Percentiles rank a stretch among this genome's conserved stretches.
These are phyloP conservation scores for Trametopsis cervina DNA, from an alignment of 768 basidiomycete species.

Conservation along the genomic window DNA sequence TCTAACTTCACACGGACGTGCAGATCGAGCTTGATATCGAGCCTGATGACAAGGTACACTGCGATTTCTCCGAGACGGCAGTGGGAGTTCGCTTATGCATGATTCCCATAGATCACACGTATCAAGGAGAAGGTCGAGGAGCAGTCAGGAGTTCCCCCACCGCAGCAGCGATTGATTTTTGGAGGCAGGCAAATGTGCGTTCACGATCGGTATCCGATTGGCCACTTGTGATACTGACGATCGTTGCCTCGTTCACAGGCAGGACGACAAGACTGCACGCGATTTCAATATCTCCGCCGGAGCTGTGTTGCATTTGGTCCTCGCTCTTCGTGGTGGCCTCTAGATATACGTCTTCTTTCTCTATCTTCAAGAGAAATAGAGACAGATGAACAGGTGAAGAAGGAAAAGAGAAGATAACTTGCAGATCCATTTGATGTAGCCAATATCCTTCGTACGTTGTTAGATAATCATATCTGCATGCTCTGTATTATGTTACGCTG, in stretches of 20 bases:
- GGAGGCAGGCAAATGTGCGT: slow-evolving; percentile 88
- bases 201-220: slow-evolving; percentile 1
- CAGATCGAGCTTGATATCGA: slow-evolving; percentile 96
- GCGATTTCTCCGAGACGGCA: not conserved
- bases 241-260: slow-evolving; percentile 39
- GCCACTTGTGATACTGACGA: not conserved
- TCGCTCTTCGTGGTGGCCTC: slow-evolving; percentile 88
- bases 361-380: slow-evolving; percentile 3
- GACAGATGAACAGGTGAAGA: slow-evolving; percentile 12
- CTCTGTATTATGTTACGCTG: slow-evolving; percentile 3
- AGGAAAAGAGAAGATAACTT: slow-evolving; percentile 18
- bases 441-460: slow-evolving; percentile 19
- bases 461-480: slow-evolving; percentile 16
- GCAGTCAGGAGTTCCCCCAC: slow-evolving; percentile 96
- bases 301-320: slow-evolving; percentile 86
- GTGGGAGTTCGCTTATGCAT: not conserved
- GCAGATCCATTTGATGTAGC: slow-evolving; percentile 16
- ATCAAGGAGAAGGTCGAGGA: slow-evolving; percentile 99
- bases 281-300: slow-evolving; percentile 83
- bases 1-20: not conserved
- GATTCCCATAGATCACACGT: slow-evolving; percentile 62
- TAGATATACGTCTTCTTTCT: slow-evolving; percentile 33
- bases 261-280: slow-evolving; percentile 84
- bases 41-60: slow-evolving; percentile 70
- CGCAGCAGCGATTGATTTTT: slow-evolving; percentile 91